Percentiles rank a stretch among this genome's conserved stretches.
phyloP scores from a whole-genome alignment of 139 green algal species.

The Tetraselmis striata region DNA sequence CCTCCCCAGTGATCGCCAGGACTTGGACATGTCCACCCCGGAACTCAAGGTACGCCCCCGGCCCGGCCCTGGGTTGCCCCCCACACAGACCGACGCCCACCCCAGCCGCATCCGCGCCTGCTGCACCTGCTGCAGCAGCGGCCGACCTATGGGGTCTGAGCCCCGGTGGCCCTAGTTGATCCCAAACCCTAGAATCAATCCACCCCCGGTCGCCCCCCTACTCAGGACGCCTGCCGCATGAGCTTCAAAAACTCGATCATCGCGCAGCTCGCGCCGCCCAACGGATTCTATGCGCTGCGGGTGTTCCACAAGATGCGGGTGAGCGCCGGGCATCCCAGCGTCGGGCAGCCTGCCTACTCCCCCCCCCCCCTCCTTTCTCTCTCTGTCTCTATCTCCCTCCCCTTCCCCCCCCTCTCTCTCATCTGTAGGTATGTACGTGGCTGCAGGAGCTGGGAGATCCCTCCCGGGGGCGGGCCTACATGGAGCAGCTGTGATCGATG shows the following conservation, averaged over 20 bases:
- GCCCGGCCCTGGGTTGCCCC: too few species aligned
- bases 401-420: background rate
- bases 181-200: too few species aligned
- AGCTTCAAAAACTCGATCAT: background rate
- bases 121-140: background rate
- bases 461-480: background rate
- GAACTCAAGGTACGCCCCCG: background rate
- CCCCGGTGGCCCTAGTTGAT: too few species aligned
- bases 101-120: too few species aligned
- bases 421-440: too few species aligned
- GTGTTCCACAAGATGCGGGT: background rate
- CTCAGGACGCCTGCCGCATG: background rate
- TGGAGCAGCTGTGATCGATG: background rate
- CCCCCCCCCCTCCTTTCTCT: background rate
- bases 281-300: background rate
- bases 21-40: background rate
- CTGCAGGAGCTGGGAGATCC: background rate
- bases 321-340: too few species aligned
- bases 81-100: too few species aligned
- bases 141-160: too few species aligned
- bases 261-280: background rate
- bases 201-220: background rate
- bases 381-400: background rate
- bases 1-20: background rate
- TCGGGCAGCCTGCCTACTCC: background rate